A percentile compares a stretch with the other conserved stretches of the same genome.
phyloP scores from a whole-genome alignment of 1,139 yeast genomes.

The Barnettozyma hawaiiensis region DNA sequence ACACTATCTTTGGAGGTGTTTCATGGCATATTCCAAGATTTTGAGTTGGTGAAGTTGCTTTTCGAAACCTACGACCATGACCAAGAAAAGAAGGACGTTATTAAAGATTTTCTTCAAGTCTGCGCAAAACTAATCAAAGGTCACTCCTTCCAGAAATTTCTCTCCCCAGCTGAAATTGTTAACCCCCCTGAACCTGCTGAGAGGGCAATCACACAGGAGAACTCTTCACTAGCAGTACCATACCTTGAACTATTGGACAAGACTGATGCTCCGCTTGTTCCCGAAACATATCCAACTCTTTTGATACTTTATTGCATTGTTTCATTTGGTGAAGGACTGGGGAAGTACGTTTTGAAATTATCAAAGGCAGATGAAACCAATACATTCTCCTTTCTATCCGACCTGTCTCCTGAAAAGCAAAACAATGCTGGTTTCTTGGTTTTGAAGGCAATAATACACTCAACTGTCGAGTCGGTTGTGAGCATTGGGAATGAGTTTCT shows the following conservation, averaged over 20 bases:
- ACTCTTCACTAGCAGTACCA: conserved; percentile 44
- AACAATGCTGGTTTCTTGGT: conserved; percentile 29
- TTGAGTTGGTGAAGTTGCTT: conserved; percentile 44
- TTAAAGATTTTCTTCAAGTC: conserved; percentile 52
- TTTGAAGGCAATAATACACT: conserved; percentile 14
- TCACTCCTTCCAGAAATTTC: conserved; percentile 32
- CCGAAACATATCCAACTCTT: conserved; percentile 57
- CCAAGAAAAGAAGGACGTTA: conserved; percentile 53
- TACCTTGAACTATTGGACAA: conserved; percentile 77
- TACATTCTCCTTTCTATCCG: conserved; percentile 16
- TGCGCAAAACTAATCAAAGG: conserved; percentile 32
- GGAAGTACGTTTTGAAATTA: conserved; percentile 44
- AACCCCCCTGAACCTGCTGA: conserved; percentile 26
- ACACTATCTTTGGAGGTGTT: conserved; percentile 68
- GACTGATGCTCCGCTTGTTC: conserved; percentile 57
- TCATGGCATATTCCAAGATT: conserved; percentile 53
- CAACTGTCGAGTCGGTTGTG: conserved; percentile 22
- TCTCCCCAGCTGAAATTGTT: conserved; percentile 31
- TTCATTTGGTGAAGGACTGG: conserved; percentile 63
- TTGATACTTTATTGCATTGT: conserved; percentile 52
- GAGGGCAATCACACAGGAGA: conserved; percentile 25
- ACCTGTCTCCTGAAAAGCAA: conserved; percentile 11
- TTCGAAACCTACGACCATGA: conserved; percentile 74
- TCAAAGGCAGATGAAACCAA: conserved; percentile 25
- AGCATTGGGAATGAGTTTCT: conserved; percentile 37